Evolutionary conservation across 2,329 filamentous ascomycete genomes (phyloP), one percentile per base, ranked within the genome.

Genomic region (Blastomyces parvus): DNA sequence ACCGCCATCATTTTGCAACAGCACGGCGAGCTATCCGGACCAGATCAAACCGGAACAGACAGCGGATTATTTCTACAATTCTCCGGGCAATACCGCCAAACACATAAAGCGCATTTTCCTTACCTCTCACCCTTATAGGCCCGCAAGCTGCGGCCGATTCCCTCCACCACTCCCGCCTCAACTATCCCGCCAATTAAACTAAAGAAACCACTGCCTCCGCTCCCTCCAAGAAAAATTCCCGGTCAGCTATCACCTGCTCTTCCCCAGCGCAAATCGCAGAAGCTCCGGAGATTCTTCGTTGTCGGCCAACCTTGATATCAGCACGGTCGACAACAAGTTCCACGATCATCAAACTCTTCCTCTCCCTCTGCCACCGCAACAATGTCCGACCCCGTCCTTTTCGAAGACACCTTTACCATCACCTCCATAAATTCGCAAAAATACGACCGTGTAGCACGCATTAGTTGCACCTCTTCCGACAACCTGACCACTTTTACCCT

Each of bases 381-480:
- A 69, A 86, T 90, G 77, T 88, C 89, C 69, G 93, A 97, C 80
- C 88, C 92, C 64, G 88, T 94, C 72, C 89, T 97, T 77, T 96
- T 95, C 79, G 91, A 97, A 79, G 91, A 96, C 74, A 88, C 85
- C 71, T 97, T 97, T 83, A 89, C 84, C 66, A 83, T 97, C 71
- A 93, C 86, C 69, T 79, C 84, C 62, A 81, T 91, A 75, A 89
- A 96, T 80, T 84, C 87, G 72, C 84, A 87, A 72, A 96, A 97
- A 79, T 99, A 99, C 79, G 94, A 97, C 80, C 90, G 93, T 67
- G 93, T 97, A 33, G 89, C 90, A 62, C 93, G 94, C 69, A 85
- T 97, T 73, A 85, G 81, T 62, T 91, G 86, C 73, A 89, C 84
- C 60, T 93, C 88, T 30, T 82, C 84, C 69, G 91, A 96, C 78